Percentiles rank a stretch among this genome's conserved stretches.
Evolutionary conservation across 352 stramenopile species (phyloP).

Genomic region (Aphanomyces stellatus): DNA sequence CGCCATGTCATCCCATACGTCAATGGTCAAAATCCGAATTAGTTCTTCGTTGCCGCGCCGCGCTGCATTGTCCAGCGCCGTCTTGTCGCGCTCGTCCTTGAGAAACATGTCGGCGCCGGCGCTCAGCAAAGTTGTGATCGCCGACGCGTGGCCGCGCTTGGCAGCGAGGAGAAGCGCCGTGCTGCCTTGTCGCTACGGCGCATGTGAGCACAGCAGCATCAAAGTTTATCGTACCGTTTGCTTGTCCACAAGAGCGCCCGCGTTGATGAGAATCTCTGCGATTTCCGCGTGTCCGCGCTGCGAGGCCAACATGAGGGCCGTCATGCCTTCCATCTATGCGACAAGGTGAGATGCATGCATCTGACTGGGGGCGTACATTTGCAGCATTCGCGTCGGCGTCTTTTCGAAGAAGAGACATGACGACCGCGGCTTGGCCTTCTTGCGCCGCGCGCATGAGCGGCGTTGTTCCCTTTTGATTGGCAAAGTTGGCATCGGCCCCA

Average conservation of each 20-base stretch:
- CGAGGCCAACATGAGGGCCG: constrained; percentile 74
- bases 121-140: constrained; percentile 69
- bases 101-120: constrained; percentile 79
- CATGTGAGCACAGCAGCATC: constrained; percentile 1
- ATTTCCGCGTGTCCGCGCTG: constrained; percentile 77
- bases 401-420: constrained; percentile 65
- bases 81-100: constrained; percentile 84
- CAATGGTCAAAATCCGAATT: constrained; percentile 78
- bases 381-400: constrained; percentile 57
- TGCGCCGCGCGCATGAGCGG: constrained; percentile 80
- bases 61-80: constrained; percentile 69
- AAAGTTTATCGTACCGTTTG: constrained; percentile 34
- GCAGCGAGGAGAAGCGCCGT: constrained; percentile 75
- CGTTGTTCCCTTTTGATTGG: constrained; percentile 83
- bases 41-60: constrained; percentile 72
- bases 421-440: constrained; percentile 69
- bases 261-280: constrained; percentile 67
- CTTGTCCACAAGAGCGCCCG: constrained; percentile 81
- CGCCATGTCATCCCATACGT: constrained; percentile 25
- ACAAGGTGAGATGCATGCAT: background rate
- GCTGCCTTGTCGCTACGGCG: constrained; percentile 50
- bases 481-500: constrained; percentile 68
- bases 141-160: constrained; percentile 69
- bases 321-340: constrained; percentile 77
- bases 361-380: constrained; percentile 32